Evolutionary conservation across 2,329 filamentous ascomycete species (phyloP).

Genomic region (Claviceps spartinae): DNA sequence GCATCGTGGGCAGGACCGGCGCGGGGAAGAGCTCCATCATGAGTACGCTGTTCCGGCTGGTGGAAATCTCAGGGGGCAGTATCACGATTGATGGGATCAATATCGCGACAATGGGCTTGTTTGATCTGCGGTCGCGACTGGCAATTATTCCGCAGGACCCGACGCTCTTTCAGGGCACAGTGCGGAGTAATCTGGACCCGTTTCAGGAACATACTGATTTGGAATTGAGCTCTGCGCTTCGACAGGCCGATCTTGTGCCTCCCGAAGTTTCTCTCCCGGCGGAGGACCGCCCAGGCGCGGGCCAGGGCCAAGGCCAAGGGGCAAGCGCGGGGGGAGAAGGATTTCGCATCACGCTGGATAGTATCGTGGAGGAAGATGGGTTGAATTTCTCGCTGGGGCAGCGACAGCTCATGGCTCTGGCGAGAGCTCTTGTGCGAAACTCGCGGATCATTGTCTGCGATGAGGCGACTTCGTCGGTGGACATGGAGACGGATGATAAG

Average conservation of each 20-base stretch:
- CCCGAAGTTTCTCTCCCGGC: conserved; percentile 39
- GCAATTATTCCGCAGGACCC: conserved; percentile 79
- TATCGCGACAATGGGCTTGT: conserved; percentile 60
- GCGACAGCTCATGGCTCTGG: conserved; percentile 87
- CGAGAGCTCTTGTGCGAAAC: conserved; percentile 74
- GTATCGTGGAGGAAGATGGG: conserved; percentile 79
- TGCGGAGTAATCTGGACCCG: conserved; percentile 67
- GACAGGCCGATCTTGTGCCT: conserved; percentile 60
- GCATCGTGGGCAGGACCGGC: conserved; percentile 69
- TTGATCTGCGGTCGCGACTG: conserved; percentile 61
- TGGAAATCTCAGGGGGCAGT: conserved; percentile 48
- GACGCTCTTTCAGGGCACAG: conserved; percentile 68
- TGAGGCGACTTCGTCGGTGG: conserved; percentile 84
- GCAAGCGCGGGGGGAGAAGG: conserved; percentile 36
- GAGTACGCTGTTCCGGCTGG: conserved; percentile 66
- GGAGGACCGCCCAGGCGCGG: conserved; percentile 50
- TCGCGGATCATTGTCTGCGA: conserved; percentile 93
- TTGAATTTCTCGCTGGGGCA: conserved; percentile 93
- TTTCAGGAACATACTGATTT: conserved; percentile 68
- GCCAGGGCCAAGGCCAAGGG: conserved; percentile 28
- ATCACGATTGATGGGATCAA: conserved; percentile 54
- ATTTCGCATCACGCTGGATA: conserved; percentile 66
- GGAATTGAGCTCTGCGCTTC: conserved; percentile 63
- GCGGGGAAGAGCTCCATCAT: conserved; percentile 77
- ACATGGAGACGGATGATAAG: conserved; percentile 94